Evolutionary conservation across 805 yeast species (phyloP).

Genomic region (Cyberlindnera veronae): DNA sequence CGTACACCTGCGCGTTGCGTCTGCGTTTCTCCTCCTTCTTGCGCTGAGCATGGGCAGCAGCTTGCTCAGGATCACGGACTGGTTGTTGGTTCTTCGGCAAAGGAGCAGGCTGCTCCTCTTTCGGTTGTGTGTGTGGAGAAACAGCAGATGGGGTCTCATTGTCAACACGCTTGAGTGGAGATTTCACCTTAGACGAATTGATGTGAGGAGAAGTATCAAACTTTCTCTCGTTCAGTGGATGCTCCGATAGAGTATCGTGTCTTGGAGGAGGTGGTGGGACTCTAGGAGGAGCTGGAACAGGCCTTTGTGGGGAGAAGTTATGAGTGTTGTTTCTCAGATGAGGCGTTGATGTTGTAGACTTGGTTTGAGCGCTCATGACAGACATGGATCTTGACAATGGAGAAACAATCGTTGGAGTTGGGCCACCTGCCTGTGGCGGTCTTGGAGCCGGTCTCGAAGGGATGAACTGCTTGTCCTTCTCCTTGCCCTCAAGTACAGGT

Average conservation of each 20-base stretch:
- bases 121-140: too few relatives aligned
- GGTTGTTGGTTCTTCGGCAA: conserved; percentile 39
- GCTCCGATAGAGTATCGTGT: conserved; percentile 14
- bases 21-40: conserved; percentile 77
- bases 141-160: too few relatives aligned
- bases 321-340: too few relatives aligned
- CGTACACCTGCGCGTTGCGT: conserved; percentile 67
- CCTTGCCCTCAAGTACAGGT: conserved; percentile 8
- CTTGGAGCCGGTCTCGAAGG: conserved; percentile 70
- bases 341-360: conserved; percentile 11
- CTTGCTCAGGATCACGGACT: conserved; percentile 45
- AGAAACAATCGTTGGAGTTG: conserved; percentile 25
- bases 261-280: conserved; percentile 28
- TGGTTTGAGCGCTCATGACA: conserved; percentile 11
- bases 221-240: conserved; percentile 18
- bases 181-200: neutral
- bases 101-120: conserved; percentile 26
- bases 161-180: conserved; percentile 9
- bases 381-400: conserved; percentile 27
- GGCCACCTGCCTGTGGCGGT: conserved; percentile 38
- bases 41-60: conserved; percentile 54
- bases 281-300: conserved; percentile 28
- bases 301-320: conserved; percentile 26
- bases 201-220: conserved; percentile 2
- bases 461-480: conserved; percentile 43